Evolutionary conservation across 306 rosid genomes (phyloP), one percentile per base, ranked within the genome.

Genomic region (Rosa persica): DNA sequence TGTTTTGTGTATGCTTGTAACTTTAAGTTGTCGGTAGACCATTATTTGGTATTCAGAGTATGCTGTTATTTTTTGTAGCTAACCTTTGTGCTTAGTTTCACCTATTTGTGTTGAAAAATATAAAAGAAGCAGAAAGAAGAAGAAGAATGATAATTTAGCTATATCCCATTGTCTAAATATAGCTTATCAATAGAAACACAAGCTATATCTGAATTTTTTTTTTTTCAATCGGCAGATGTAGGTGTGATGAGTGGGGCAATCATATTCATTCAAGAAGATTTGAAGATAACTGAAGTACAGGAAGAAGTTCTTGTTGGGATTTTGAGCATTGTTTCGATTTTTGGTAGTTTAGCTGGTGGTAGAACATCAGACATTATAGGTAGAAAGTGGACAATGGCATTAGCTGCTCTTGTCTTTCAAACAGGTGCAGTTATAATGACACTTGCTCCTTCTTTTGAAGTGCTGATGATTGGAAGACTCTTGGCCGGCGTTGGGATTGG

Each of bases 171-270:
- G 60, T 71, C 42, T 8, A 71, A 44, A 46, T 47, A 23, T 71
- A 71, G 61, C 6, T 60, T 4, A 23, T 10, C 12, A 0, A 60
- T 60, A 23, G 16, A 23, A 5, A 22, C 8, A 10, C 34, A 25
- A 4, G 38, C 58, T 54, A 65, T 49, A 61, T 8, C 27, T 23
- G 13, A 10, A 68, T 0, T 5, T 48, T 67, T 30, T 67, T 30
- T 30, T 30, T 79, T 58, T 79, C 39, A 44, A 85, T 70, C 25
- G 83, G 82, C 91, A 94, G 98, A 94, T 81, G 98, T 94, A 8
- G 98, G 98, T 75, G 98, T 94, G n/a, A 94, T 94, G 98, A 94
- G 98, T 81, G 98, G 97, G 74, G 97, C 98, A 66, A 91, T 94
- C 62, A 84, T 92, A 86, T 94, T 90, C 86, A 94, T 94, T 54